Conservation (phyloP, 202 grass and related monocot genomes). For the Musa balbisiana region DNA sequence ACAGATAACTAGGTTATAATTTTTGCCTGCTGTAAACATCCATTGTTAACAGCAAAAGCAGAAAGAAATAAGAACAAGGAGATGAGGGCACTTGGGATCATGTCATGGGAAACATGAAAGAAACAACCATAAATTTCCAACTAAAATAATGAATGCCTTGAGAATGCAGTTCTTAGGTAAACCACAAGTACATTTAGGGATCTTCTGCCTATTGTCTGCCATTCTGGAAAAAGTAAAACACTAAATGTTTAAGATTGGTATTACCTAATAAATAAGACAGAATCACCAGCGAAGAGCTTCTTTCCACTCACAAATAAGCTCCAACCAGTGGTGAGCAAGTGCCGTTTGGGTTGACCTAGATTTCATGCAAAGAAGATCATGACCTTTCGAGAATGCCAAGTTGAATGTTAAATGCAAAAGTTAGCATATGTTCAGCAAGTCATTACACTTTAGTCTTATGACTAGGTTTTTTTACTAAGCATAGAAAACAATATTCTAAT, state of each 20-base stretch:
- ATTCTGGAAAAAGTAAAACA: background rate
- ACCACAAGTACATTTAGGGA: too few species aligned
- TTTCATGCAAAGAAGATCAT: slow-evolving; percentile 11
- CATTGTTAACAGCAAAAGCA: too few species aligned
- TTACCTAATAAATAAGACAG: slow-evolving; percentile 95
- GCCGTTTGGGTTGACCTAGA: slow-evolving; percentile 88
- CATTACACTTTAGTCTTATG: background rate
- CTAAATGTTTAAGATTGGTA: background rate
- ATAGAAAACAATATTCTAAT: too few species aligned
- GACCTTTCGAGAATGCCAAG: background rate
- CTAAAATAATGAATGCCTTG: too few species aligned
- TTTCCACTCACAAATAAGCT: slow-evolving; percentile 91
- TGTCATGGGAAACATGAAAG: too few species aligned
- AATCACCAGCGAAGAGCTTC: slow-evolving; percentile 85
- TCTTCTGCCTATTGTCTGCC: too few species aligned
- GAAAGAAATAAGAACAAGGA: too few species aligned
- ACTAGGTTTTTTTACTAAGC: too few species aligned
- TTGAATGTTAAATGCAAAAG: background rate
- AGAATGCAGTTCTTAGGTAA: too few species aligned
- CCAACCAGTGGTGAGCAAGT: slow-evolving; percentile 96
- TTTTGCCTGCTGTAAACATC: too few species aligned
- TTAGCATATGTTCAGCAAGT: background rate
- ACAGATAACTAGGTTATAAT: background rate
- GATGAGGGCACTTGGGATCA: too few species aligned
- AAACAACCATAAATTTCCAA: too few species aligned